A percentile compares a stretch with the other conserved stretches of the same genome.
phyloP scores from a whole-genome alignment of 2,329 filamentous ascomycete species.

The Apiospora marii region DNA sequence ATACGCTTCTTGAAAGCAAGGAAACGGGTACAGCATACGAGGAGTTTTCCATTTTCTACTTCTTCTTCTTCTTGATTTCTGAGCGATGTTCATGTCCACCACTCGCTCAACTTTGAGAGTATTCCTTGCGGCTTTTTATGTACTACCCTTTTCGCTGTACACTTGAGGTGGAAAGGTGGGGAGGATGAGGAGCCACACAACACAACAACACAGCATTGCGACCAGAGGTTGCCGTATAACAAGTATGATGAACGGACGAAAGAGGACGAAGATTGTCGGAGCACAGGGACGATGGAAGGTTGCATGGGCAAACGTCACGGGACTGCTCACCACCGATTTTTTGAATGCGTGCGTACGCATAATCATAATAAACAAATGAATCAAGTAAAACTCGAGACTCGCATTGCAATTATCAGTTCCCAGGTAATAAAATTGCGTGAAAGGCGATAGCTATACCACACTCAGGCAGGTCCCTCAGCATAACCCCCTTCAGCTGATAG shows the following conservation, averaged over 20 bases:
- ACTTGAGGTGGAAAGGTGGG: not conserved
- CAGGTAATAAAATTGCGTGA: not conserved
- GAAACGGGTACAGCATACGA: constrained; percentile 14
- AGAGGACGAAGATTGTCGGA: not conserved
- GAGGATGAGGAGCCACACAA: not conserved
- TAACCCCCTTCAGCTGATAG: not conserved
- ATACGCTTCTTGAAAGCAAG: constrained; percentile 10
- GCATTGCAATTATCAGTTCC: not conserved
- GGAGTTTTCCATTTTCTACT: not conserved
- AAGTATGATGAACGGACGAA: constrained; percentile 11
- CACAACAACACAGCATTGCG: not conserved
- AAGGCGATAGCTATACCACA: not conserved
- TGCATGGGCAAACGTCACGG: constrained; percentile 16
- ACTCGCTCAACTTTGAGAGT: constrained; percentile 15
- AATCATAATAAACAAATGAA: constrained; percentile 21
- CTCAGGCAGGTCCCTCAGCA: not conserved
- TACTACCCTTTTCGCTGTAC: constrained; percentile 6
- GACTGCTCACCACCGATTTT: constrained; percentile 13
- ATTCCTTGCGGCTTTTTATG: not conserved
- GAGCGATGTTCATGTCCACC: constrained; percentile 15
- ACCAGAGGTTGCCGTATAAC: constrained; percentile 10
- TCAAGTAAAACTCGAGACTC: not conserved
- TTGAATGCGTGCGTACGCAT: not conserved
- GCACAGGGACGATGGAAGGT: constrained; percentile 14
- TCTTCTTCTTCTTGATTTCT: constrained; percentile 10